Base-by-base conservation (phyloP, 73 alveolate species). In the Effrenium voratum region DNA sequence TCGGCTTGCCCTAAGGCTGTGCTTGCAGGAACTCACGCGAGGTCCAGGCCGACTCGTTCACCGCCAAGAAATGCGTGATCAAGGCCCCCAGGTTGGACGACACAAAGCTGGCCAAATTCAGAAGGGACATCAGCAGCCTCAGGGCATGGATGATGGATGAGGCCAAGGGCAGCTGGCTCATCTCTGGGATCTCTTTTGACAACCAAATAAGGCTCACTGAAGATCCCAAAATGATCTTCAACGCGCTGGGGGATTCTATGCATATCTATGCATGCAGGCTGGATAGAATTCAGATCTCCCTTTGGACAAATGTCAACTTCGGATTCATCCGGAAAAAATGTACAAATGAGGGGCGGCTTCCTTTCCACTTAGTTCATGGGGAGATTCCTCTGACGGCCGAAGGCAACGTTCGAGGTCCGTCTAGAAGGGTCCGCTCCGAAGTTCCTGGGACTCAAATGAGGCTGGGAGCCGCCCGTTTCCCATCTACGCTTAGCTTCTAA, bases 121-220 rank as follows among this genome's bases (percentile, higher is more conserved):
- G 50, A 2, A 72, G 49, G 41, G 95, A 87, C 95, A 87, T 87
- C 73, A 87, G 49, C 50, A 87, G 84, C 95, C 95, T 87, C 49
- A 5, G 47, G 15, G 49, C 4, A 16, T 38, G 72, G 75, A 32
- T 12, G 41, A 59, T 10, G 60, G 26, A 26, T 36, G 83, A 49
- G 50, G n/a, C 12, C 12, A 55, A 55, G 22, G 12, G 12, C 22
- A 15, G 68, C 12, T 55, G 68, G 68, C 12, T 15, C 2, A 68
- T 68, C 80, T 30, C 28, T 52, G 19, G 19, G 10, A 52, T 13
- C 19, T 52, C 28, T 52, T 13, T 13, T 52, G 19, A 52, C 19
- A 52, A 52, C 66, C 10, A 52, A 10, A 52, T 13, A 13, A 52
- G 19, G 28, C 10, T 10, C 19, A 52, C 10, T 52, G 19, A 52